These are phyloP conservation scores for Ustilago crameri DNA, from an alignment of 1,284 basidiomycete genomes.

Conservation along the genomic window DNA sequence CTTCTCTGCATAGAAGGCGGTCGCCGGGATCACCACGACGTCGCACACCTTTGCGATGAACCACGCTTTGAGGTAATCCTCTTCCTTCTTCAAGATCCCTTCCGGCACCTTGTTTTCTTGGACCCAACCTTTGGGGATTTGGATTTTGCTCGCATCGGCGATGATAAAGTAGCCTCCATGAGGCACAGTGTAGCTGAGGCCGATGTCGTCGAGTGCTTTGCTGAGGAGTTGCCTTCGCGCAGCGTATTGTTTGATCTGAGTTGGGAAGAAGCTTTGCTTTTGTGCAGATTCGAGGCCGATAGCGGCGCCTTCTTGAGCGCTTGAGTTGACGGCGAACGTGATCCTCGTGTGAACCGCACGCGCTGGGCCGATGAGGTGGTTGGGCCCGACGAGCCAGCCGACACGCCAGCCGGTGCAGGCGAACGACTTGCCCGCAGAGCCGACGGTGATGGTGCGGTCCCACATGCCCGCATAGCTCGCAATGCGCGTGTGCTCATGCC, in stretches of 20 bases:
- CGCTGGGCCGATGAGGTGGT: constrained; percentile 83
- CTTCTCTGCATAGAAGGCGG: constrained; percentile 62
- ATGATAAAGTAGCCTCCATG: constrained; percentile 63
- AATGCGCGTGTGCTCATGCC: constrained; percentile 87
- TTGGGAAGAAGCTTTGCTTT: constrained; percentile 81
- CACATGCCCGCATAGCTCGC: constrained; percentile 86
- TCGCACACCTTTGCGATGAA: constrained; percentile 66
- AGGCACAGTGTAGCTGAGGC: constrained; percentile 76
- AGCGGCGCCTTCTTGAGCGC: constrained; percentile 75
- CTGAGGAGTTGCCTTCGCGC: constrained; percentile 81
- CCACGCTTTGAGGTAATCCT: constrained; percentile 81
- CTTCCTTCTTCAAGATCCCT: constrained; percentile 80
- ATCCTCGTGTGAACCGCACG: constrained; percentile 91
- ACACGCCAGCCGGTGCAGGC: constrained; percentile 98
- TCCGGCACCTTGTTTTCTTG: constrained; percentile 83
- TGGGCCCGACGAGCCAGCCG: constrained; percentile 92
- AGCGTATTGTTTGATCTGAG: constrained; percentile 81
- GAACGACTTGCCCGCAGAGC: constrained; percentile 85
- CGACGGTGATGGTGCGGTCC: constrained; percentile 87
- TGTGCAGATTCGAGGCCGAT: constrained; percentile 76
- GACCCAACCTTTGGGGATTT: constrained; percentile 84
- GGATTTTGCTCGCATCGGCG: constrained; percentile 82
- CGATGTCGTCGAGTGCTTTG: constrained; percentile 83
- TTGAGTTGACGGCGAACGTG: constrained; percentile 92
- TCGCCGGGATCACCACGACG: constrained; percentile 65